phyloP scores from a whole-genome alignment of 1,284 basidiomycete genomes.

The Cryptococcus wingfieldii region DNA sequence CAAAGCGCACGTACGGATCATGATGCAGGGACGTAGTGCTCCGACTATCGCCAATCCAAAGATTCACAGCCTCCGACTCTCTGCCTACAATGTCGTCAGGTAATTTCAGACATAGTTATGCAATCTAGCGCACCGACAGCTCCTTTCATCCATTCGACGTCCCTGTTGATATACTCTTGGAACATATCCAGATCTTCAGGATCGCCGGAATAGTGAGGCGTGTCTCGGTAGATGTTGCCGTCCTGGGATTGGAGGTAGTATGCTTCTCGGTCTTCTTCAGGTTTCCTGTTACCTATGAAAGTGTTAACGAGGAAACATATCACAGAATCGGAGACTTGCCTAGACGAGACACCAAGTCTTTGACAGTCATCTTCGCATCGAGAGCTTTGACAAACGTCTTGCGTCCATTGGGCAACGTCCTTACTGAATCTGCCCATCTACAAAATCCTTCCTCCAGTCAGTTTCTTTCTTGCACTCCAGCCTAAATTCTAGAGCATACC shows the following conservation, averaged over 20 bases:
- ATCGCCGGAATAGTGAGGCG: constrained; percentile 19
- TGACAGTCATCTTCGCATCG: constrained; percentile 63
- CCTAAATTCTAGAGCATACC: constrained; percentile 52
- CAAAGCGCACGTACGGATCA: constrained; percentile 45
- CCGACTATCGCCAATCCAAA: constrained; percentile 77
- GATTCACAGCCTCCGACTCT: constrained; percentile 77
- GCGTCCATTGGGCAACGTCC: constrained; percentile 52
- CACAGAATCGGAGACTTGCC: constrained; percentile 2
- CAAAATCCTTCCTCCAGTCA: not conserved
- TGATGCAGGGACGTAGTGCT: constrained; percentile 81
- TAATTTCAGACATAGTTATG: no score
- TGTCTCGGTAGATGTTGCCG: constrained; percentile 65
- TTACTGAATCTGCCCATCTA: constrained; percentile 75
- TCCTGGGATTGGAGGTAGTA: constrained; percentile 83
- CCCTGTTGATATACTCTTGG: constrained; percentile 60
- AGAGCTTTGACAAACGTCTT: constrained; percentile 75
- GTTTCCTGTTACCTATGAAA: not conserved
- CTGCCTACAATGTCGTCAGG: constrained; percentile 20
- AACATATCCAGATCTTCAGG: constrained; percentile 62
- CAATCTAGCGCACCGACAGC: constrained; percentile 60
- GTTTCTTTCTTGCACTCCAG: not conserved
- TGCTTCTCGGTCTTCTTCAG: not conserved
- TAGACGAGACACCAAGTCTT: constrained; percentile 56
- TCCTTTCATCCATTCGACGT: constrained; percentile 68
- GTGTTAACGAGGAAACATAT: not conserved